Percentiles rank a stretch among this genome's conserved stretches.
Evolutionary conservation across 2,329 filamentous ascomycete genomes (phyloP).

Genomic region (Didymella arachidicola): DNA sequence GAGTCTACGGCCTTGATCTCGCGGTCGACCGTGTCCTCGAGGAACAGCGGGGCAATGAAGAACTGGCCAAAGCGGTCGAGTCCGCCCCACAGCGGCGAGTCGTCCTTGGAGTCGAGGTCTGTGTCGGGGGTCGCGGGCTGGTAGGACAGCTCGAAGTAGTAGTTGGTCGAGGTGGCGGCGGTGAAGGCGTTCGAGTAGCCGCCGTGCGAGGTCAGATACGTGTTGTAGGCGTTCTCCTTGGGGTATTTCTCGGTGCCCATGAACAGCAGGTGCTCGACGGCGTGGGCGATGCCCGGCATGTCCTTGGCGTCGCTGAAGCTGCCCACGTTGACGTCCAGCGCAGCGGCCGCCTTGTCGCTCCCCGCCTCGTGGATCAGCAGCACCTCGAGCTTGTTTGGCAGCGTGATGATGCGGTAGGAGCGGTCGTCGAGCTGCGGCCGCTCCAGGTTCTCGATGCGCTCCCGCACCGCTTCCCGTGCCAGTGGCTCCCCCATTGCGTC

Average conservation of each 20-base stretch:
- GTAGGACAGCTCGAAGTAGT: conserved; percentile 94
- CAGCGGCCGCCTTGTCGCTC: conserved; percentile 95
- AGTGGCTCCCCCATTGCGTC: conserved; percentile 43
- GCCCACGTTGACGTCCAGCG: conserved; percentile 94
- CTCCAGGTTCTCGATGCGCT: conserved; percentile 71
- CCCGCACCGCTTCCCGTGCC: conserved; percentile 28
- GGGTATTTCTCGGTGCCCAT: conserved; percentile 99
- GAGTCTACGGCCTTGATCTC: conserved; percentile 91
- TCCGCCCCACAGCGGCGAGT: conserved; percentile 77
- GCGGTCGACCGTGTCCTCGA: conserved; percentile 82
- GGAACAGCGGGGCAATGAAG: conserved; percentile 87
- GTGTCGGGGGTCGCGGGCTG: conserved; percentile 57
- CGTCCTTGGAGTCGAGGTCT: conserved; percentile 47
- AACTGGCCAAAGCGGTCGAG: conserved; percentile 94
- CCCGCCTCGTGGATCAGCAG: conserved; percentile 92
- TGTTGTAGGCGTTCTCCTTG: conserved; percentile 78
- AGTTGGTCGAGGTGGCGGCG: conserved; percentile 91
- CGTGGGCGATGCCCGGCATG: conserved; percentile 95
- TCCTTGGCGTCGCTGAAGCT: conserved; percentile 91
- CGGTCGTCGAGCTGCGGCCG: conserved; percentile 86
- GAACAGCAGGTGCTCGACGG: conserved; percentile 94
- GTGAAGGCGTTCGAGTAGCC: conserved; percentile 97
- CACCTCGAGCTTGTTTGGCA: conserved; percentile 88
- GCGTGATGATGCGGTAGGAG: conserved; percentile 82
- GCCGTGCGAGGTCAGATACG: conserved; percentile 88